Evolutionary conservation across 2,329 filamentous ascomycete species (phyloP).

Genomic region (Sodiomyces alkalinus): DNA sequence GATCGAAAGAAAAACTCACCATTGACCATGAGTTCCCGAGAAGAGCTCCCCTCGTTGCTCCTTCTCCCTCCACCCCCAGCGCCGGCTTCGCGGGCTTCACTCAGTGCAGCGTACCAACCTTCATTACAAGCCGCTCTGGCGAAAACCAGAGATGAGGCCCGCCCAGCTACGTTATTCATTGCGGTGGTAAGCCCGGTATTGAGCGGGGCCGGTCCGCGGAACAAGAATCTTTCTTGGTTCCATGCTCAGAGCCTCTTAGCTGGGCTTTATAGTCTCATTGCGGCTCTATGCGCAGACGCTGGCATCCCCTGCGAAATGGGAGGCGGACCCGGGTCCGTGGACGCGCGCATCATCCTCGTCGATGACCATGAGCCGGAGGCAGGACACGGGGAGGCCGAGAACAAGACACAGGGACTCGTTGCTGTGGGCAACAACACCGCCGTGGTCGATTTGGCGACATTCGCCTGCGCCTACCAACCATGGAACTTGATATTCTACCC

Average conservation of each 20-base stretch:
- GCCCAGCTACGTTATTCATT: conserved; percentile 27
- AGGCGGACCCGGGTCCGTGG: conserved; percentile 48
- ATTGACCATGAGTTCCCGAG: not conserved
- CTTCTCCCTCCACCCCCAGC: conserved; percentile 49
- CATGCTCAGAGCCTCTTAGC: conserved; percentile 61
- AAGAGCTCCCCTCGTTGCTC: conserved; percentile 33
- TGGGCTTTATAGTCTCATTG: conserved; percentile 63
- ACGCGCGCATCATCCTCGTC: conserved; percentile 60
- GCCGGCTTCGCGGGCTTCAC: conserved; percentile 30
- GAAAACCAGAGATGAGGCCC: conserved; percentile 24
- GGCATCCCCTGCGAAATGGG: conserved; percentile 42
- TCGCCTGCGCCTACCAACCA: conserved; percentile 35
- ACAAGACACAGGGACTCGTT: too few species aligned
- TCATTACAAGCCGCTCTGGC: conserved; percentile 38
- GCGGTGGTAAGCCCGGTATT: conserved; percentile 51
- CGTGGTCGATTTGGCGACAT: conserved; percentile 33
- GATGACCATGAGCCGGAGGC: conserved; percentile 37
- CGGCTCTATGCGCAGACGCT: conserved; percentile 51
- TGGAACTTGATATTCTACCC: conserved; percentile 55
- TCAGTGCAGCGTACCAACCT: conserved; percentile 46
- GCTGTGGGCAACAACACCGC: conserved; percentile 33
- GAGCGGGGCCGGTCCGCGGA: conserved; percentile 27
- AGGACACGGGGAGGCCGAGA: conserved; percentile 17
- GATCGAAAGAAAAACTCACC: too few species aligned
- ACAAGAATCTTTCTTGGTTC: conserved; percentile 45